Conservation (phyloP, 75 land plant species). For the Gnetum montanum region DNA sequence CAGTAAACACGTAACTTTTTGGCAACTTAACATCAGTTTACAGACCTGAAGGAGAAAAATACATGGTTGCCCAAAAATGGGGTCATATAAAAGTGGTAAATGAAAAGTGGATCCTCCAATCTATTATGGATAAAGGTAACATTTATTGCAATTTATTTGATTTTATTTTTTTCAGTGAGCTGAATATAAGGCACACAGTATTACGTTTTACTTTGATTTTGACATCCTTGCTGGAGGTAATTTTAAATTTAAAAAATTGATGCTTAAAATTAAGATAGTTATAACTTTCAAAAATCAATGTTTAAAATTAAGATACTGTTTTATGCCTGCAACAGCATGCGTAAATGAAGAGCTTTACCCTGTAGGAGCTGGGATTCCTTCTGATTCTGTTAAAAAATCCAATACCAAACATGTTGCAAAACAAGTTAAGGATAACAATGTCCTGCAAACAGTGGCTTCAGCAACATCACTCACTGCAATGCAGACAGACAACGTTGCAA, state of each 20-base stretch:
- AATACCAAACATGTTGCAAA: background rate
- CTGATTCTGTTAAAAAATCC: conserved; percentile 5
- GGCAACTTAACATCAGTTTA: conserved; percentile 11
- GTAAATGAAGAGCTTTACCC: conserved; percentile 78
- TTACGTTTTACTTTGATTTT: background rate
- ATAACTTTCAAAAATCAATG: too few species aligned
- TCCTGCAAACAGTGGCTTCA: conserved; percentile 20
- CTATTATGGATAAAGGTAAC: conserved; percentile 64
- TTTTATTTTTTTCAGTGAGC: too few species aligned
- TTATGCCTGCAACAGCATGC: conserved; percentile 66
- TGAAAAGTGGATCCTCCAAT: conserved; percentile 65
- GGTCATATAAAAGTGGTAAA: conserved; percentile 74
- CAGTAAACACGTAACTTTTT: too few species aligned
- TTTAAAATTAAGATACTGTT: too few species aligned
- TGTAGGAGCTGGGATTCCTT: conserved; percentile 23
- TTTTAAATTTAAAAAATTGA: too few species aligned
- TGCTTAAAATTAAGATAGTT: too few species aligned
- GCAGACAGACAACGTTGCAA: conserved; percentile 9
- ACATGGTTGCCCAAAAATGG: conserved; percentile 71
- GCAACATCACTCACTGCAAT: conserved; percentile 11
- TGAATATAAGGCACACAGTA: too few species aligned
- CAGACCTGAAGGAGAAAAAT: conserved; percentile 82
- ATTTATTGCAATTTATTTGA: too few species aligned
- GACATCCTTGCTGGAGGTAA: background rate
- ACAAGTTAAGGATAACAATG: conserved; percentile 9